Percentiles rank a stretch among this genome's conserved stretches.
These are phyloP conservation scores for Trichosanthes truncata DNA, from an alignment of 306 rosid species.

Conservation along the genomic window DNA sequence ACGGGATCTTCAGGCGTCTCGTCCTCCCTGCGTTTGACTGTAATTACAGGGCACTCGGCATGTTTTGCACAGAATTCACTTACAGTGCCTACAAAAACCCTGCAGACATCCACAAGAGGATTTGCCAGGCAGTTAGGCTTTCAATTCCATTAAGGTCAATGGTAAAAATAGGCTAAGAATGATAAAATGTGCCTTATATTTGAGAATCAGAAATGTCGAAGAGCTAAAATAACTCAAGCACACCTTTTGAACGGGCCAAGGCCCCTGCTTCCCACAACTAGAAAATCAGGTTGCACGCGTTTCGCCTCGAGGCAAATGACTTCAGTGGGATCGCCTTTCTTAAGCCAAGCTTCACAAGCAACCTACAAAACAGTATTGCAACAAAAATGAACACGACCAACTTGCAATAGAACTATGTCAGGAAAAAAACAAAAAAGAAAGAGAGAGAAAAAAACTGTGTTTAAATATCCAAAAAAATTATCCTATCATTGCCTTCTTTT, in stretches of 20 bases:
- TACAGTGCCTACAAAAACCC: slow-evolving; percentile 91
- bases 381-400: background rate
- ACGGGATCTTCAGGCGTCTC: slow-evolving; percentile 89
- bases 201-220: background rate
- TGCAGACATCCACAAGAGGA: slow-evolving; percentile 8
- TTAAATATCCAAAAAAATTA: background rate
- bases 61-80: slow-evolving; percentile 94
- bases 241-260: slow-evolving; percentile 97
- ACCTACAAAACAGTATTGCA: slow-evolving; percentile 30
- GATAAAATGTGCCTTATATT: background rate
- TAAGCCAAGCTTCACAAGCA: slow-evolving; percentile 77
- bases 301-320: slow-evolving; percentile 72
- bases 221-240: background rate
- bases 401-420: background rate
- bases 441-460: background rate
- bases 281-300: slow-evolving; percentile 61
- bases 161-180: background rate
- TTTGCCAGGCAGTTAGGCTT: background rate
- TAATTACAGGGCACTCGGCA: slow-evolving; percentile 92
- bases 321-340: slow-evolving; percentile 73
- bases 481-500: background rate
- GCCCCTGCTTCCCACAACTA: slow-evolving; percentile 87
- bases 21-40: slow-evolving; percentile 69
- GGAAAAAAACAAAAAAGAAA: too few relatives aligned
- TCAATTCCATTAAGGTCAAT: background rate